These are phyloP conservation scores for Solanum tarijense DNA, from an alignment of 257 asterid genomes.

Conservation along the genomic window DNA sequence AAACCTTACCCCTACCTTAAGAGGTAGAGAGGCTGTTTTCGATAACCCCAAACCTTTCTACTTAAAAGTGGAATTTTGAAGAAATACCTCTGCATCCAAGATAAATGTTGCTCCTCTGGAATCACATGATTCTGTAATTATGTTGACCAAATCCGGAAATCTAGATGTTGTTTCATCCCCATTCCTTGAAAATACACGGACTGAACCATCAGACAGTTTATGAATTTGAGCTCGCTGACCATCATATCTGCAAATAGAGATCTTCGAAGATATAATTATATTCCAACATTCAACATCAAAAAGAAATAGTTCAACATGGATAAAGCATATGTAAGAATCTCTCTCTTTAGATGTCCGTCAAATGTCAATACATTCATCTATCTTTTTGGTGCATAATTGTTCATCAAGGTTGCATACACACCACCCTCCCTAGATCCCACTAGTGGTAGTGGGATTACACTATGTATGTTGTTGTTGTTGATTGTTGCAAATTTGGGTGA, in stretches of 20 bases:
- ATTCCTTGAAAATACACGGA: slow-evolving; percentile 72
- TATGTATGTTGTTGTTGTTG: background rate
- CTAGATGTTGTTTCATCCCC: slow-evolving; percentile 80
- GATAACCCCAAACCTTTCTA: background rate
- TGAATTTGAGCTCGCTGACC: slow-evolving; percentile 96
- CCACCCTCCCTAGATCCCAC: background rate
- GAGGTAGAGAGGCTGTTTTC: background rate
- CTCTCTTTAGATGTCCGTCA: background rate
- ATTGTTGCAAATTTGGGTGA: too few relatives aligned
- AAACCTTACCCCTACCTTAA: background rate
- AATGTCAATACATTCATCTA: background rate
- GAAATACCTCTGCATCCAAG: slow-evolving; percentile 77
- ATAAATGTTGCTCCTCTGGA: slow-evolving; percentile 45
- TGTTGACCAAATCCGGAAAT: slow-evolving; percentile 72
- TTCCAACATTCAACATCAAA: background rate
- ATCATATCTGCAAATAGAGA: slow-evolving; percentile 61
- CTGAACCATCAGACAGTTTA: slow-evolving; percentile 56
- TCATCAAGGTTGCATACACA: background rate
- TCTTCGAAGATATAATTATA: background rate
- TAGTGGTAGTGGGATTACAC: background rate
- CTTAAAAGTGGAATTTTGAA: background rate
- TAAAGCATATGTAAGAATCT: background rate
- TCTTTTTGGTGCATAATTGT: background rate
- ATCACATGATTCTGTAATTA: slow-evolving; percentile 41
- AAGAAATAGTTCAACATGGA: background rate